Evolutionary conservation across 805 yeast species (phyloP), one percentile per base, ranked within the genome.

Genomic region (Spathaspora passalidarum): DNA sequence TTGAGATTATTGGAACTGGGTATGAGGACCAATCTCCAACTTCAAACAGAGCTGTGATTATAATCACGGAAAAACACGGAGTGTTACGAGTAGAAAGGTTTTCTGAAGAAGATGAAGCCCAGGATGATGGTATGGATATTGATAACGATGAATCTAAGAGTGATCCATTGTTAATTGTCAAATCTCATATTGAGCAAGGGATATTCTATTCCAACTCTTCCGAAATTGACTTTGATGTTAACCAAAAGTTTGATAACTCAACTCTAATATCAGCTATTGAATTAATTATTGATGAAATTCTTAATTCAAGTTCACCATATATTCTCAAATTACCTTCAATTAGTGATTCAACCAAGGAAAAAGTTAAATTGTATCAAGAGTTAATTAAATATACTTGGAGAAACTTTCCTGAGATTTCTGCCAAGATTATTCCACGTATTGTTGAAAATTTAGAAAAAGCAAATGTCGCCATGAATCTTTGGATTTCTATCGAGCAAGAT

Each of bases 161-260:
- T 4, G 61, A 56, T 18, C 55, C 63, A 9, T 46, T 56, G 8
- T 52, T 54, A n/a, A 72, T 82, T 40, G 70, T 87, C 26, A 84
- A 83, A 57, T 78, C 88, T 0, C 91, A 84, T 54, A 79, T 92
- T 18, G 94, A 86, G 53, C 97, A 91, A 63, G 96, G 91, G 0
- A 79, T 91, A 1, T 85, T 83, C 55, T 86, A 80, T 50, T 75
- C 80, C 2, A 64, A 70, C 62, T 57, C 75, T 63, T 37, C 72
- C 2, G 76, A 72, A 11, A 63, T 79, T 3, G 72, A 73, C 7
- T 63, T 81, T 46, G 74, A 75, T 22, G 49, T 61, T 1, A 55
- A 60, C 1, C 81, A 75, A 25, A 61, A 50, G 0, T 54, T 44
- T 39, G 42, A 60, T 3, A 49, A 52, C 6, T 49, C 49, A 2